phyloP scores from a whole-genome alignment of 2,329 filamentous ascomycete species.

The Verticillium albo-atrum region DNA sequence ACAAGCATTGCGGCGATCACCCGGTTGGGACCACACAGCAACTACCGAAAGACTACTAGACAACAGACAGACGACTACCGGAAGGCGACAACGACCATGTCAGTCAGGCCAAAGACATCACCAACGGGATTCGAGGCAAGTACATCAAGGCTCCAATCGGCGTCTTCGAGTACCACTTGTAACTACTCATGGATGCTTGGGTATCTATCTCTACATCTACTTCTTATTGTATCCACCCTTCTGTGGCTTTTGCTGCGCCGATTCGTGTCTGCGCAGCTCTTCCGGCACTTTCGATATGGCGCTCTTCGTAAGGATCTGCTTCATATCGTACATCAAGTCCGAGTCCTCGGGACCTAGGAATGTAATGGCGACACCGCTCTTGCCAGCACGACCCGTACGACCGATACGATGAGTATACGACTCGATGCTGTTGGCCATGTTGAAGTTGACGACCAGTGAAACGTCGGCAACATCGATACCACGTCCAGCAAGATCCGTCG shows the following conservation, averaged over 20 bases:
- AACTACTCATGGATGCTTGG: background rate
- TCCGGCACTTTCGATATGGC: conserved; percentile 85
- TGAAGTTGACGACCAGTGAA: conserved; percentile 94
- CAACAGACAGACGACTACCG: background rate
- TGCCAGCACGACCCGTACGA: conserved; percentile 94
- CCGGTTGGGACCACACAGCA: too few species aligned
- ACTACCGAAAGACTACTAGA: too few species aligned
- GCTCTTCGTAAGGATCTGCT: conserved; percentile 92
- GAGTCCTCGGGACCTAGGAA: conserved; percentile 88
- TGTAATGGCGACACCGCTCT: conserved; percentile 92
- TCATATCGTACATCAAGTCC: conserved; percentile 89
- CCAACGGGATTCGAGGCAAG: too few species aligned
- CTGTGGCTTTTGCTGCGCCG: conserved; percentile 75
- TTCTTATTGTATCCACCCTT: conserved; percentile 1
- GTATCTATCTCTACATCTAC: background rate
- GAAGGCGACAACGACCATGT: background rate
- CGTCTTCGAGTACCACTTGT: too few species aligned
- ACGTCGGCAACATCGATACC: conserved; percentile 98
- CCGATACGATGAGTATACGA: conserved; percentile 95
- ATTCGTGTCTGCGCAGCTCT: conserved; percentile 83
- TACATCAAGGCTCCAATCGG: too few species aligned
- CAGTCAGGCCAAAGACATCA: background rate
- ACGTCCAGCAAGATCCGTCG: conserved; percentile 90
- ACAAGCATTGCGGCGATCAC: too few species aligned
- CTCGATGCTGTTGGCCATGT: conserved; percentile 93